Evolutionary conservation across 2,329 filamentous ascomycete species (phyloP).

Genomic region (Stenocarpella maydis): DNA sequence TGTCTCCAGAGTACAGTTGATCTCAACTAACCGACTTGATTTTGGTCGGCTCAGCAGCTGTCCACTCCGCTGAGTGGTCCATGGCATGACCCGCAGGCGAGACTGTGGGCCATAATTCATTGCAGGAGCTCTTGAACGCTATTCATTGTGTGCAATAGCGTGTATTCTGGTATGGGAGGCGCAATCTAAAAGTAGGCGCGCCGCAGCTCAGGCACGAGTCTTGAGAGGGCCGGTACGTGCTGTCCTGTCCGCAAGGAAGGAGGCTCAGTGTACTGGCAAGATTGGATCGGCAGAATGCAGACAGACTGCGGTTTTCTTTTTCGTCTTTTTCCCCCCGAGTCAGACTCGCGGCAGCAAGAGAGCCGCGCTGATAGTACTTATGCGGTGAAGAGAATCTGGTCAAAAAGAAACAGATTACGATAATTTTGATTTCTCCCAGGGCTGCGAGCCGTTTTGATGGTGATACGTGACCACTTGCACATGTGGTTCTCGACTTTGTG

Average conservation of each 20-base stretch:
- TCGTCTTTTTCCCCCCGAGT: constrained; percentile 6
- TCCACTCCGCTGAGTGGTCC: not conserved
- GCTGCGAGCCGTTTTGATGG: not conserved
- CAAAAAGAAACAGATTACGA: constrained; percentile 19
- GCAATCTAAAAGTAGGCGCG: constrained; percentile 17
- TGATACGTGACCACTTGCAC: not conserved
- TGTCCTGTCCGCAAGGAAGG: constrained; percentile 1
- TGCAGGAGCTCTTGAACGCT: constrained; percentile 24
- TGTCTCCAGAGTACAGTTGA: not conserved
- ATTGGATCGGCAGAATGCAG: constrained; percentile 32
- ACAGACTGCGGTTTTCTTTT: constrained; percentile 23
- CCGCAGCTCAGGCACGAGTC: constrained; percentile 14
- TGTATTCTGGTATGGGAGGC: constrained; percentile 7
- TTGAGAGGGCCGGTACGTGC: constrained; percentile 7
- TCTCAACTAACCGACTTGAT: not conserved
- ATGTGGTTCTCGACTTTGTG: not conserved
- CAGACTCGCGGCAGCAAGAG: constrained; percentile 22
- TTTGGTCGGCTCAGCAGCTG: constrained; percentile 6
- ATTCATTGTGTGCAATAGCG: constrained; percentile 34
- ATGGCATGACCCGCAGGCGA: not conserved
- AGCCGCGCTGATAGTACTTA: constrained; percentile 2
- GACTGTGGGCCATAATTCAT: constrained; percentile 4
- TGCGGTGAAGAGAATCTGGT: constrained; percentile 17
- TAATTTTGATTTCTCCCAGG: not conserved
- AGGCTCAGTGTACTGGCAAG: constrained; percentile 18